phyloP scores from a whole-genome alignment of 2,329 filamentous ascomycete genomes.

The Emydomyces testavorans region DNA sequence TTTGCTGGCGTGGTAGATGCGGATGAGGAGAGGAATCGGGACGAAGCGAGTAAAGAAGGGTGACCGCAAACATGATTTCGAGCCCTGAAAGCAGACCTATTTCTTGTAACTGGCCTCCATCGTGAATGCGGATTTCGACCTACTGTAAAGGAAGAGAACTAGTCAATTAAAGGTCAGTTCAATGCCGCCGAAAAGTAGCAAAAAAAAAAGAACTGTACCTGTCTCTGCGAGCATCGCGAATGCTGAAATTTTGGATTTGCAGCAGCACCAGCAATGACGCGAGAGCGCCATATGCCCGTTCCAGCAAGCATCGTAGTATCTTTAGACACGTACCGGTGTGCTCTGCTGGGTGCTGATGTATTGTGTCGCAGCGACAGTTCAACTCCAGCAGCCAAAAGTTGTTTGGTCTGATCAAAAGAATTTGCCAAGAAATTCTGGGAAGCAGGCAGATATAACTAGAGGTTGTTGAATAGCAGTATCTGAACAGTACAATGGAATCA shows the following conservation, averaged over 20 bases:
- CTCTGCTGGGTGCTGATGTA: neutral
- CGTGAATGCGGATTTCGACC: conserved; percentile 6
- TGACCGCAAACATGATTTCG: conserved; percentile 1
- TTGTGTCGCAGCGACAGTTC: neutral
- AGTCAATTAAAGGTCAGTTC: conserved; percentile 1
- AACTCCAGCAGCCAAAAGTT: neutral
- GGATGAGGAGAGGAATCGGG: conserved; percentile 30
- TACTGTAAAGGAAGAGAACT: conserved; percentile 17
- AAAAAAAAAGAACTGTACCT: conserved; percentile 24
- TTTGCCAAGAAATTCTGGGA: conserved; percentile 4
- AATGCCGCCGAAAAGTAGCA: neutral
- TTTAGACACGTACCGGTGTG: neutral
- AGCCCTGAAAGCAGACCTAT: neutral
- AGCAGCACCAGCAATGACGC: conserved; percentile 33
- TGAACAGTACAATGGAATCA: too few species aligned
- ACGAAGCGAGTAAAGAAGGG: conserved; percentile 17
- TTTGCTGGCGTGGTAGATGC: conserved; percentile 17
- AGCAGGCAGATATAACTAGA: too few species aligned
- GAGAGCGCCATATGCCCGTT: conserved; percentile 41
- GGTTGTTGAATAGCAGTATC: too few species aligned
- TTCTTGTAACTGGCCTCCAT: conserved; percentile 1
- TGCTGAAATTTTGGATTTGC: conserved; percentile 23
- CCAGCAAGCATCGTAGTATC: conserved; percentile 43
- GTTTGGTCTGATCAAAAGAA: neutral
- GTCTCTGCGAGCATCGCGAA: conserved; percentile 25